Conservation (phyloP, 2,329 filamentous ascomycete species). For the Hypoxylon sp. region DNA sequence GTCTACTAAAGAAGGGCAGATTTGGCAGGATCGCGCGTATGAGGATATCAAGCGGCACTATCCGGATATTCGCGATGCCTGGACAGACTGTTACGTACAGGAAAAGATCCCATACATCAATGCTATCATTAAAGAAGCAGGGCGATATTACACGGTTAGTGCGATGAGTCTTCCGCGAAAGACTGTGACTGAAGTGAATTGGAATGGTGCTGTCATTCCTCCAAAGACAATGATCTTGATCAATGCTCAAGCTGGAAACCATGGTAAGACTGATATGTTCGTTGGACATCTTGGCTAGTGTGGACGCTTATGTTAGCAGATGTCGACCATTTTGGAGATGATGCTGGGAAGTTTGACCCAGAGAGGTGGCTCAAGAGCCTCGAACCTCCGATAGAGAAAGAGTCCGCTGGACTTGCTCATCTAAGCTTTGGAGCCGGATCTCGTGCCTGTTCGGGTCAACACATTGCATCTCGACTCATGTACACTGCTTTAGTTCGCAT, state of each 20-base stretch:
- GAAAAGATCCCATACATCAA: conserved; percentile 65
- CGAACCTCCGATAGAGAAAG: conserved; percentile 55
- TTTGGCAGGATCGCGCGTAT: conserved; percentile 67
- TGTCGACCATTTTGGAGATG: conserved; percentile 63
- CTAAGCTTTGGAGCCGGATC: conserved; percentile 68
- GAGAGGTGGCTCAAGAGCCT: conserved; percentile 62
- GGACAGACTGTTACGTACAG: conserved; percentile 60
- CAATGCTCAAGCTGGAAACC: conserved; percentile 69
- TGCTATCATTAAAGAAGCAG: conserved; percentile 67
- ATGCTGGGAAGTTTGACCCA: conserved; percentile 63
- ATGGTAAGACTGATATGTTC: conserved; percentile 55
- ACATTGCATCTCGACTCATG: conserved; percentile 65
- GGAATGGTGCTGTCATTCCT: conserved; percentile 66
- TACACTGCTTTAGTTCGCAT: conserved; percentile 66
- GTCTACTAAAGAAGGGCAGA: conserved; percentile 62
- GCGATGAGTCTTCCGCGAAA: conserved; percentile 67
- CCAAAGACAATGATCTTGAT: conserved; percentile 68
- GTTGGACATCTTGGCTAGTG: not conserved
- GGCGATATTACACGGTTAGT: conserved; percentile 67
- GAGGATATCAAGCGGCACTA: conserved; percentile 66
- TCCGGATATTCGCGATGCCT: conserved; percentile 62
- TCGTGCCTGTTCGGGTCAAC: conserved; percentile 66
- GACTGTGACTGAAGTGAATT: conserved; percentile 64
- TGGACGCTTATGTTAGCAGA: conserved; percentile 53
- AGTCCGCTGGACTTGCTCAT: conserved; percentile 56